phyloP scores from a whole-genome alignment of 1,284 basidiomycete species.

The Ganoderma sinense region DNA sequence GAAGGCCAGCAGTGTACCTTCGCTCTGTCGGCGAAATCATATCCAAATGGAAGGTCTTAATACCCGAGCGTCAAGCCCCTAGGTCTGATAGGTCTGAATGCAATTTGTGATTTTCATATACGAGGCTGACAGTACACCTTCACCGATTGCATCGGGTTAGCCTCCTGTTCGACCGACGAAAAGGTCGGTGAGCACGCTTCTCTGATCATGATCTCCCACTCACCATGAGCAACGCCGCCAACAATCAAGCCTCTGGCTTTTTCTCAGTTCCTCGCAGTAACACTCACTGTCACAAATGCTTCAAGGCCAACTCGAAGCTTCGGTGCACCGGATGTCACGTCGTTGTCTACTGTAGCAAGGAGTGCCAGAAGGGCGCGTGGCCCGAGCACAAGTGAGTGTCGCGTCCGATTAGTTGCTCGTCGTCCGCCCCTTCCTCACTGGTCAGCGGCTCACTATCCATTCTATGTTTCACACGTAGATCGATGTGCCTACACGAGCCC shows the following conservation, averaged over 20 bases:
- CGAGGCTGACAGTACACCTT: too few relatives aligned
- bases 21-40: too few relatives aligned
- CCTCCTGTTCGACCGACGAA: not conserved
- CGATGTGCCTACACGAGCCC: not conserved
- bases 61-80: not conserved
- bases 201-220: not conserved
- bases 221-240: not conserved
- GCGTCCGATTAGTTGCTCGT: not conserved
- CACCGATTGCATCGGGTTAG: not conserved
- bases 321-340: slow-evolving; percentile 5
- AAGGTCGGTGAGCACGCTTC: not conserved
- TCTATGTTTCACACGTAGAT: not conserved
- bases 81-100: not conserved
- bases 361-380: slow-evolving; percentile 18
- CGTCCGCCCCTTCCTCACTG: not conserved
- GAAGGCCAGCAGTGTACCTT: too few relatives aligned
- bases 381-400: slow-evolving; percentile 9
- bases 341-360: slow-evolving; percentile 16
- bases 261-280: not conserved
- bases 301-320: not conserved
- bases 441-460: not conserved
- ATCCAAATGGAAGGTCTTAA: too few relatives aligned
- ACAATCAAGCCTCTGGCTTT: not conserved
- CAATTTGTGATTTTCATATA: not conserved
- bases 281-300: not conserved